Evolutionary conservation across 2,329 filamentous ascomycete genomes (phyloP).

Genomic region (Fusarium sp.): DNA sequence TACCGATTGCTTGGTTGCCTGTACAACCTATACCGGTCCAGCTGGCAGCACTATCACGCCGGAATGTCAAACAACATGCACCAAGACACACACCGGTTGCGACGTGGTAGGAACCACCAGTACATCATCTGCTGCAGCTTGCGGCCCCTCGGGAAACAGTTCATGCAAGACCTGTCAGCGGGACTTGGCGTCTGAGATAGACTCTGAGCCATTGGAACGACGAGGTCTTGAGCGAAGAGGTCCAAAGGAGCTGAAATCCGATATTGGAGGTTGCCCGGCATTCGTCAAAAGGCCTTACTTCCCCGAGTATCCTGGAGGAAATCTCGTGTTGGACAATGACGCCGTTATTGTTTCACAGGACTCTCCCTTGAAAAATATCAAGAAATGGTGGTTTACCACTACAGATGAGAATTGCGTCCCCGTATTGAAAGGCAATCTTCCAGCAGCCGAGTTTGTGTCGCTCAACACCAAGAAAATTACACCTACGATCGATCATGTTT

Average conservation of each 20-base stretch:
- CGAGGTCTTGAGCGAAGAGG: background rate
- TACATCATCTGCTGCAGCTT: conserved; percentile 1
- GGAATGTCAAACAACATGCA: conserved; percentile 27
- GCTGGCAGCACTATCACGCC: background rate
- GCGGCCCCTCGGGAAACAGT: background rate
- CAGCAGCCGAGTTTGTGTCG: background rate
- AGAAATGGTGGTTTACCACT: background rate
- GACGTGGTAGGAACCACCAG: conserved; percentile 15
- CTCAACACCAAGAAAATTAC: too few species aligned
- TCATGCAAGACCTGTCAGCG: background rate
- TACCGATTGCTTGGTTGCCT: conserved; percentile 34
- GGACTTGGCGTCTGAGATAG: background rate
- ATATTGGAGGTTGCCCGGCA: background rate
- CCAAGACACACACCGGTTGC: conserved; percentile 27
- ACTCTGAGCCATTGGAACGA: background rate
- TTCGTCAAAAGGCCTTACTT: rapidly evolving
- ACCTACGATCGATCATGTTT: conserved; percentile 22
- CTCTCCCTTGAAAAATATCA: background rate
- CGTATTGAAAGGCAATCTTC: background rate
- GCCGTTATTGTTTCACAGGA: background rate
- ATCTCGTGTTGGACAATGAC: background rate
- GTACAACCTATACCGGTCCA: conserved; percentile 27
- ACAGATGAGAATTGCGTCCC: background rate
- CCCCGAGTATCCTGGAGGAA: background rate
- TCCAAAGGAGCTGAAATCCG: background rate